phyloP scores from a whole-genome alignment of 345 rosid genomes.

The Arabis alpina region DNA sequence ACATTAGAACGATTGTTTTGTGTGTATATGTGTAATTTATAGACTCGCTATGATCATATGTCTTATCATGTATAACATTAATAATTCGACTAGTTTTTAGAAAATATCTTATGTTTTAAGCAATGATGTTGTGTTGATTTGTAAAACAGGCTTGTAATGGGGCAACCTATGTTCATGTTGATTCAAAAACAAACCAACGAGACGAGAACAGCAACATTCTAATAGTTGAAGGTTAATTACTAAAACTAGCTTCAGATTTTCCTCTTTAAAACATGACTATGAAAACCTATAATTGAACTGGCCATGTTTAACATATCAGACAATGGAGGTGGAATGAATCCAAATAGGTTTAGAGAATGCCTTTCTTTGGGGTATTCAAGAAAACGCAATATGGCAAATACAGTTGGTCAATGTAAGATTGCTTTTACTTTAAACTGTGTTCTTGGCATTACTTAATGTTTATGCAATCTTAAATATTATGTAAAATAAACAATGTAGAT shows the following conservation, averaged over 20 bases:
- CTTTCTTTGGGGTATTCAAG: conserved; percentile 87
- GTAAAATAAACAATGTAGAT: conserved; percentile 48
- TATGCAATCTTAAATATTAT: not conserved
- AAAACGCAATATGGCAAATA: conserved; percentile 69
- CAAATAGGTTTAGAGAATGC: conserved; percentile 69
- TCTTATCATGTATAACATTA: not conserved
- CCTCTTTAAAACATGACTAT: not conserved
- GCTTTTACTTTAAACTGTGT: not conserved
- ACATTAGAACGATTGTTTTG: too few species aligned
- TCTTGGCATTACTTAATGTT: not conserved
- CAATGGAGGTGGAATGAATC: conserved; percentile 82
- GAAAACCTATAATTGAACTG: not conserved
- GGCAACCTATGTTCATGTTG: conserved; percentile 60
- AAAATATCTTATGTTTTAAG: not conserved
- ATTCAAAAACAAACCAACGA: conserved; percentile 49
- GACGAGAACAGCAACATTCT: conserved; percentile 41
- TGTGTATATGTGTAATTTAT: too few species aligned
- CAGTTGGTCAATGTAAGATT: conserved; percentile 79
- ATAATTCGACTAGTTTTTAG: not conserved
- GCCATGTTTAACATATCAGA: conserved; percentile 47
- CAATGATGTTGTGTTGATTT: not conserved
- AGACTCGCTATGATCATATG: too few species aligned
- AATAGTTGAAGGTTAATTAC: conserved; percentile 32
- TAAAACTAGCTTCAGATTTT: not conserved
- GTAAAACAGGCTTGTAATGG: conserved; percentile 50